Evolutionary conservation across 2,329 filamentous ascomycete species (phyloP), one percentile per base, ranked within the genome.

Genomic region (Alternaria gaisen): DNA sequence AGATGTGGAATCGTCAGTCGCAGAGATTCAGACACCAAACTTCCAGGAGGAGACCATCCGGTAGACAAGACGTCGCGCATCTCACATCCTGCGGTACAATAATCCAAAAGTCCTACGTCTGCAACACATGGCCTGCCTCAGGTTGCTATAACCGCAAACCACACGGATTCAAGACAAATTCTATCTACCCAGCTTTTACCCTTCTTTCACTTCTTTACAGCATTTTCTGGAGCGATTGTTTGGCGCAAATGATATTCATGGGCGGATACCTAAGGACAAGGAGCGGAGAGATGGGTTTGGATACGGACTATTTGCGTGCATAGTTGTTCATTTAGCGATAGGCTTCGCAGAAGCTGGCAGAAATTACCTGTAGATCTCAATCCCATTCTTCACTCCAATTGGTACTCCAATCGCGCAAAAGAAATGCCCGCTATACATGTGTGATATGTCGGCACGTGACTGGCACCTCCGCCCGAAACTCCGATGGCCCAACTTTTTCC

Each of bases 191-290:
- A 30, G 22, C 24, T 48, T 43, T 40, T 24, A 55, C 40, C 40
- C 53, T 55, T 63, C 56, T 62, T 63, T 70, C 64, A 43, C 56
- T 67, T 68, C 65, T 62, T 64, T 66, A 64, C 56, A 72, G 74
- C 74, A 77, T 78, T 77, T 76, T 66, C 72, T 65, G 74, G 74
- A 76, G 74, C 75, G 69, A 66, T 66, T 69, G 67, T 68, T 67
- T 68, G 67, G 67, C 55, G 64, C 59, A 70, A 63, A 70, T 72
- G 64, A 72, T 71, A 69, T 68, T 63, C 69, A 72, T 70, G 66
- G 64, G 61, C 52, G 68, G 72, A 72, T 70, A 69, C 72, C 56
- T 65, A 67, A 64, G 66, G 60, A 63, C 51, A 50, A 54, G 59
- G 64, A 55, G 57, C 44, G 51, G 51, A 48, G 46, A 40, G 59